Base-by-base conservation (phyloP, 108 stramenopile genomes). In the Cylindrotheca fusiformis region DNA sequence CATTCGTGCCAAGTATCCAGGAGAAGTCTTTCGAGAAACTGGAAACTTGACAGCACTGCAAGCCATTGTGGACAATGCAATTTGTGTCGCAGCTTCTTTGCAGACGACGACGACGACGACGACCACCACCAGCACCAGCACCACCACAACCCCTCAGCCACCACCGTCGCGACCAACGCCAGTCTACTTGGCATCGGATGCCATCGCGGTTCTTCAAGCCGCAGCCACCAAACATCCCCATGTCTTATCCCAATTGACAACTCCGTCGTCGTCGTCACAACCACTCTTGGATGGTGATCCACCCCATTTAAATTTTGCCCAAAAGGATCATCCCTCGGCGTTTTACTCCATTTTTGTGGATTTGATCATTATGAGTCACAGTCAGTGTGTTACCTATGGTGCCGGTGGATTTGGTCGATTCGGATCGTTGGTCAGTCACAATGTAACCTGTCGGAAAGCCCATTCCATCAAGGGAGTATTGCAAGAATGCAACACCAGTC, bases 311-410 rank as follows among this genome's bases (percentile, higher is more conserved):
- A 73, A 73, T 24, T 73, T 73, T 60, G 72, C 72, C 51, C 48
- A 59, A 26, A 26, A 29, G 32, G 65, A 73, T 0, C 50, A 65
- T 21, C 1, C 64, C 0, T 65, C 72, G 4, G 72, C 59, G 2
- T 75, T 67, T 52, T 75, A 79, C 56, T 46, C 30, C 12, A 76
- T 66, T 33, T 83, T 83, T 67, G 68, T 75, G 1, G 82, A 83
- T 36, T 48, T 82, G 32, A 78, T 76, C 59, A 32, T 83, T 10
- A 64, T 83, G 70, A 52, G 62, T 33, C 33, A 69, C 4, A 52
- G 61, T 22, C 62, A 48, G 12, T 82, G 81, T 50, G 67, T 82
- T 29, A 45, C 60, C 33, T 68, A 57, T 48, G 71, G 69, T 4
- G 54, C 59, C 0, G 81, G 81, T 32, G 81, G 81, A 1, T 82